A percentile compares a stretch with the other conserved stretches of the same genome.
These are phyloP conservation scores for Iberis pinnata DNA, from an alignment of 345 rosid species.

Conservation along the genomic window DNA sequence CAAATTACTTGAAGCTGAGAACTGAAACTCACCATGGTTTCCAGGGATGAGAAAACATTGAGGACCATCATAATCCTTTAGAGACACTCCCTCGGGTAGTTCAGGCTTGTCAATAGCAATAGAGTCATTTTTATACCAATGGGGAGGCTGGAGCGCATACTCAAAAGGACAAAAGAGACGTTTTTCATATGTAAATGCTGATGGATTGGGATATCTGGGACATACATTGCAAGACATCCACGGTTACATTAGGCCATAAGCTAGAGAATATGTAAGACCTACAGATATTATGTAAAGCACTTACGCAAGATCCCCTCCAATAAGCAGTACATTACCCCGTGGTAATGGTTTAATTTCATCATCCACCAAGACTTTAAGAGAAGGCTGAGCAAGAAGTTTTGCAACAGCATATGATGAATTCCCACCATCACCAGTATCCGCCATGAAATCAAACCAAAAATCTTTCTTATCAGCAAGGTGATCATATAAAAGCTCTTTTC, in stretches of 20 bases:
- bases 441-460: constrained; percentile 98
- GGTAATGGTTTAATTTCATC: constrained; percentile 46
- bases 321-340: constrained; percentile 69
- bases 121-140: constrained; percentile 63
- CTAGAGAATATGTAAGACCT: constrained; percentile 10
- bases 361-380: constrained; percentile 33
- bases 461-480: constrained; percentile 68
- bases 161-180: constrained; percentile 92
- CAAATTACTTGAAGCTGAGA: constrained; percentile 17
- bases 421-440: constrained; percentile 99
- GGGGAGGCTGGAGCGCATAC: constrained; percentile 92
- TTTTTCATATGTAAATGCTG: constrained; percentile 76
- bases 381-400: constrained; percentile 86
- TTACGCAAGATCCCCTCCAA: constrained; percentile 99
- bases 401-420: constrained; percentile 87
- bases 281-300: constrained; percentile 31
- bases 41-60: constrained; percentile 94
- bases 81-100: constrained; percentile 56
- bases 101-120: constrained; percentile 86
- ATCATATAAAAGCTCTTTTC: constrained; percentile 61
- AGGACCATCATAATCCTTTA: constrained; percentile 87
- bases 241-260: neutral
- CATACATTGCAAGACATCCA: constrained; percentile 13
- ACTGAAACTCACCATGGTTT: constrained; percentile 74
- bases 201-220: constrained; percentile 92